Evolutionary conservation across 2,329 filamentous ascomycete species (phyloP).

Genomic region (Aspergillus tubingensis): DNA sequence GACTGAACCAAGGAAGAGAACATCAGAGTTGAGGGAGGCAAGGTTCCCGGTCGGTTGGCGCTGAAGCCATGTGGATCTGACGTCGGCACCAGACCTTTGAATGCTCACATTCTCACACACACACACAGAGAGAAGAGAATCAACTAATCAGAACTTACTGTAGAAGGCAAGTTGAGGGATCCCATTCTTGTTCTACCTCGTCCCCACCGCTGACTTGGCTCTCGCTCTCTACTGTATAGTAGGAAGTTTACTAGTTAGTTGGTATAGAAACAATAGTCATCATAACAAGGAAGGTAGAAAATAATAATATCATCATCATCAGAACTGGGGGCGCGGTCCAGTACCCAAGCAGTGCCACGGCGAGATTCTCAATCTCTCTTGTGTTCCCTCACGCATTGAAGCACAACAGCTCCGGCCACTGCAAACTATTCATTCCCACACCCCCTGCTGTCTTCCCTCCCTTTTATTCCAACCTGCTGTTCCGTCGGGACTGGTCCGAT

Average conservation of each 20-base stretch:
- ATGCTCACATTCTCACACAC: not conserved
- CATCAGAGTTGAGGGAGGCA: slow-evolving; percentile 3
- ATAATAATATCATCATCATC: not conserved
- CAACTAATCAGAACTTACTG: too few species aligned
- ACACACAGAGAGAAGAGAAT: not conserved
- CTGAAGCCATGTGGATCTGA: slow-evolving; percentile 32
- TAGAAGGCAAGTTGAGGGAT: too few species aligned
- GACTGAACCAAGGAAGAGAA: not conserved
- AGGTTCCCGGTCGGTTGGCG: slow-evolving; percentile 9
- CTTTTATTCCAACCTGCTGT: not conserved
- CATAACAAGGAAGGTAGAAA: not conserved
- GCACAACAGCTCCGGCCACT: slow-evolving; percentile 1
- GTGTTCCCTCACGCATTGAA: not conserved
- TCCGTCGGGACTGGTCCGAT: slow-evolving; percentile 8
- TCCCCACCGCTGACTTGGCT: too few species aligned
- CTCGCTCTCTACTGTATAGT: too few species aligned
- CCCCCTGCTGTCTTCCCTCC: not conserved
- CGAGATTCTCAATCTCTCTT: not conserved
- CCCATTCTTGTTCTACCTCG: too few species aligned
- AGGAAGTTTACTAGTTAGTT: too few species aligned
- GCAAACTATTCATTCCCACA: not conserved
- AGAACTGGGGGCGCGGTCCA: not conserved
- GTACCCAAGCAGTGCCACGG: not conserved
- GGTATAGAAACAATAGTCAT: too few species aligned
- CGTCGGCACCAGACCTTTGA: slow-evolving; percentile 18